Base-by-base conservation (phyloP, 306 rosid species). In the Arachis stenosperma region DNA sequence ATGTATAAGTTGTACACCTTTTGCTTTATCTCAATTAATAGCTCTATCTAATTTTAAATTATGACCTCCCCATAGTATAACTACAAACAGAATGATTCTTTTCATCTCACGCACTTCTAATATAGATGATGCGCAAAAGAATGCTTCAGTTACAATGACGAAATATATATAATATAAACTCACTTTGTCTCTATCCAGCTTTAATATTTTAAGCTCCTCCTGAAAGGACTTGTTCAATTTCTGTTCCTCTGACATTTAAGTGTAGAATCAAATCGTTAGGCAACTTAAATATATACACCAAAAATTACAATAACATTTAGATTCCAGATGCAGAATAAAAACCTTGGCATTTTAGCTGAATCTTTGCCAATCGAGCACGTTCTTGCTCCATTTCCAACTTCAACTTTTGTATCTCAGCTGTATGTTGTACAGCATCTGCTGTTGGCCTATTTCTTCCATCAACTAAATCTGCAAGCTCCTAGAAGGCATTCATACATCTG, bases 401-500 rank as follows among this genome's bases (percentile, higher is more conserved):
- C 79, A 88, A 71, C 42, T 81, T 83, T 81, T 47, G 69, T 50
- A 82, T 62, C 86, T 90, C 92, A 74, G 74, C 36, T 14, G 89
- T 65, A 41, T 74, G 81, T 50, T 75, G 86, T 67, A 33, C 75
- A 67, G 81, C 84, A 51, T 62, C 76, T 6, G 78, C 76, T 8
- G 78, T 55, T 6, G 81, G 54, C 71, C 87, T 65, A 73, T 61
- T 82, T 39, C 76, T 80, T 69, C 69, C 87, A 79, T 82, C 88
- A 66, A 68, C 75, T 37, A 68, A 71, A 90, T 88, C 91, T 82
- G 88, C 92, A 82, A 84, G 83, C 92, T 88, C 94, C 97, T 88
- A 90, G 94, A 90, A 86, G 89, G 94, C 88, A 88, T 90, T 88
- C 91, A 90, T 82, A 90, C 59, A 85, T 88, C 93, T 79, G 87